Evolutionary conservation across 2,329 filamentous ascomycete species (phyloP).

Genomic region (Colletotrichum acutatum): DNA sequence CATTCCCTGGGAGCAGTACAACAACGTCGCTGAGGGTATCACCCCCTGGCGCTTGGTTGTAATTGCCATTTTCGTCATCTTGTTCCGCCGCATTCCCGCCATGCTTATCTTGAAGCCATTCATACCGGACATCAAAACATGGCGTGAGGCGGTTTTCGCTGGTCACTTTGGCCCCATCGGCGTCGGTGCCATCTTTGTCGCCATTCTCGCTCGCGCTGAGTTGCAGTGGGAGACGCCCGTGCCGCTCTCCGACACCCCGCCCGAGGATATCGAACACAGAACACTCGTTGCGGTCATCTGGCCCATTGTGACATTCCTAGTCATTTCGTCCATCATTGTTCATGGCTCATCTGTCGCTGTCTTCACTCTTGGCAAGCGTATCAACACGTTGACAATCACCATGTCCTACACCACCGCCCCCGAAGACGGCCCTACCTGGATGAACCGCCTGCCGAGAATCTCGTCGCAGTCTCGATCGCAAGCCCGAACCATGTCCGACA

Average conservation of each 20-base stretch:
- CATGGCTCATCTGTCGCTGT: slow-evolving; percentile 99
- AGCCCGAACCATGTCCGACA: slow-evolving; percentile 85
- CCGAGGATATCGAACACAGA: slow-evolving; percentile 66
- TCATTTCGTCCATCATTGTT: slow-evolving; percentile 92
- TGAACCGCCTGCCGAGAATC: slow-evolving; percentile 86
- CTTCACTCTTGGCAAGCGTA: slow-evolving; percentile 96
- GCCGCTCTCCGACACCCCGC: slow-evolving; percentile 73
- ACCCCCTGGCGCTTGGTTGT: slow-evolving; percentile 92
- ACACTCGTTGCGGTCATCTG: slow-evolving; percentile 87
- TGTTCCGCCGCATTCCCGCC: slow-evolving; percentile 95
- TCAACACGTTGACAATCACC: slow-evolving; percentile 94
- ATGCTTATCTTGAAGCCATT: slow-evolving; percentile 92
- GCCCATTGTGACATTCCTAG: slow-evolving; percentile 94
- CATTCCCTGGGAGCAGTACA: slow-evolving; percentile 95
- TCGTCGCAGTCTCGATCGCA: slow-evolving; percentile 79
- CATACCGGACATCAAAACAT: slow-evolving; percentile 97
- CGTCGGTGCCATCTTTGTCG: slow-evolving; percentile 95
- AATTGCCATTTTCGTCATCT: slow-evolving; percentile 90
- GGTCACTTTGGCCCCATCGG: slow-evolving; percentile 98
- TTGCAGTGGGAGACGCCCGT: slow-evolving; percentile 81
- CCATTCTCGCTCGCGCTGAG: slow-evolving; percentile 92
- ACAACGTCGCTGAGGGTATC: slow-evolving; percentile 77
- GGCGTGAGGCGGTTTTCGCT: slow-evolving; percentile 95
- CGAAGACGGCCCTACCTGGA: slow-evolving; percentile 92
- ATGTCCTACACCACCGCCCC: slow-evolving; percentile 95